Conservation (phyloP, 495 filamentous ascomycete species). For the Penicillium dipodomyicola region DNA sequence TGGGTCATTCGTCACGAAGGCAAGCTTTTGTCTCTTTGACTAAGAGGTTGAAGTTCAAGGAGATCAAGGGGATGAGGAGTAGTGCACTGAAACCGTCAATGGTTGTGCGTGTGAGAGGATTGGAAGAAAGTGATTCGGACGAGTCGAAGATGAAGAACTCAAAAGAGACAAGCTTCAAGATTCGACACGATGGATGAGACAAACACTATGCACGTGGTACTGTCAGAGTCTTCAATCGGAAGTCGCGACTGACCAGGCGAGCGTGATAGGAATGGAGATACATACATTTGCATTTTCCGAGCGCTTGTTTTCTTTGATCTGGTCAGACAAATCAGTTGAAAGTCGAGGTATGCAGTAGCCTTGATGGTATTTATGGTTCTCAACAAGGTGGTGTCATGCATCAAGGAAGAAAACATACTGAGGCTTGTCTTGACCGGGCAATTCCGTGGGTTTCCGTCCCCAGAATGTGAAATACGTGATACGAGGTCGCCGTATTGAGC, state of each 20-base stretch:
- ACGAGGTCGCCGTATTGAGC: not conserved
- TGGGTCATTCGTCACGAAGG: too few species aligned
- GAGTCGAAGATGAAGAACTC: not conserved
- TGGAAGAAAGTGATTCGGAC: not conserved
- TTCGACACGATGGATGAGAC: not conserved
- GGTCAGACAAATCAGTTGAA: not conserved
- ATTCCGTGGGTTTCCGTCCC: too few species aligned
- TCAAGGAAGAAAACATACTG: not conserved
- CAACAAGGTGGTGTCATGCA: not conserved
- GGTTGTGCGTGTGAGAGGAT: not conserved
- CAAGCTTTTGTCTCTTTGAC: too few species aligned
- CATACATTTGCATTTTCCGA: not conserved
- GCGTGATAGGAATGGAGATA: not conserved
- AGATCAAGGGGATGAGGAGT: too few species aligned
- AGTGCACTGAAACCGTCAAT: too few species aligned
- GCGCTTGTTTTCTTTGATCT: not conserved
- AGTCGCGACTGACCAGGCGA: not conserved
- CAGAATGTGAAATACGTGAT: not conserved
- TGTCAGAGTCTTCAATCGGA: not conserved
- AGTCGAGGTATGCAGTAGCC: not conserved
- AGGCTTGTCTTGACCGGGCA: not conserved
- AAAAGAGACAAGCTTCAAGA: not conserved
- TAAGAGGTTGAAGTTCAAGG: too few species aligned
- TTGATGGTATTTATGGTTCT: not conserved
- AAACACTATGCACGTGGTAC: not conserved